Conservation (phyloP, 1,284 basidiomycete genomes). For the Athelia psychrophila region DNA sequence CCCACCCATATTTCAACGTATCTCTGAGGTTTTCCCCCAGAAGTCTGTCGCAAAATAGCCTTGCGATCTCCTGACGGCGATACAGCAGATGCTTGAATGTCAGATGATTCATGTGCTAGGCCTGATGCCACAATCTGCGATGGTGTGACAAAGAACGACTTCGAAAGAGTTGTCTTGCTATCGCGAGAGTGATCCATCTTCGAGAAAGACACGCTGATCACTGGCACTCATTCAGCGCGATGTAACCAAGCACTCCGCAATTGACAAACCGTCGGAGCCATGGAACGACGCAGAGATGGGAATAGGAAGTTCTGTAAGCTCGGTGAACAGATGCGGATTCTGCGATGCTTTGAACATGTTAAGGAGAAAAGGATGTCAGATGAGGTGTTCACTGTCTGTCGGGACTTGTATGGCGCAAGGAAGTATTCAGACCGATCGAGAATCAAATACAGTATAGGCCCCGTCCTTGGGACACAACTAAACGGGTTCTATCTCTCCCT, state of each 20-base stretch:
- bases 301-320: constrained; percentile 42
- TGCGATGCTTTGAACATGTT: not conserved
- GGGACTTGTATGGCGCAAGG: too few species aligned
- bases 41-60: constrained; percentile 46
- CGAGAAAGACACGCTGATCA: constrained; percentile 42
- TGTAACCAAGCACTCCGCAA: not conserved
- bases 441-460: too few species aligned
- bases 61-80: constrained; percentile 43
- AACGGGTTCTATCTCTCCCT: too few species aligned
- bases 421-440: too few species aligned
- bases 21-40: constrained; percentile 37
- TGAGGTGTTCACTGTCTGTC: too few species aligned
- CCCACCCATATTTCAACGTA: constrained; percentile 62
- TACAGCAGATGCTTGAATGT: constrained; percentile 37
- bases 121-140: constrained; percentile 20
- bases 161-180: constrained; percentile 40
- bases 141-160: constrained; percentile 34
- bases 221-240: constrained; percentile 18
- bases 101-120: constrained; percentile 31
- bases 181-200: constrained; percentile 48
- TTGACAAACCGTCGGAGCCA: constrained; percentile 15
- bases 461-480: too few species aligned
- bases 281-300: constrained; percentile 34
- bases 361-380: too few species aligned
- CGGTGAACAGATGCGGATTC: constrained; percentile 25